Evolutionary conservation across 2,329 filamentous ascomycete species (phyloP).

Genomic region (Drechslera avenae): DNA sequence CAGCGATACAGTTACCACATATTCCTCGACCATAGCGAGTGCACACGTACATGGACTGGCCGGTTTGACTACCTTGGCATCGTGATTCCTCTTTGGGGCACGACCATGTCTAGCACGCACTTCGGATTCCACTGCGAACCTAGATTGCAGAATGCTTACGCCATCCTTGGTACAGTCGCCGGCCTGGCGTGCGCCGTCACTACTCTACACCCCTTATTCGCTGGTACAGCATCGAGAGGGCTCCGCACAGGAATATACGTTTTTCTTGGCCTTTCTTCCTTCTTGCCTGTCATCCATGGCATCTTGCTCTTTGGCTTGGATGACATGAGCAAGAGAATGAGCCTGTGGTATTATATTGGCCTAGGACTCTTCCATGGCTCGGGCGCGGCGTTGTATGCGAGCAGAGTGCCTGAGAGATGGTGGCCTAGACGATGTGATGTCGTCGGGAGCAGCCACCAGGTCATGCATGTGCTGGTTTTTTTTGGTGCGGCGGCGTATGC

Average conservation of each 20-base stretch:
- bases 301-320: constrained; percentile 37
- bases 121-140: constrained; percentile 53
- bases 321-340: constrained; percentile 45
- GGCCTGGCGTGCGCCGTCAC: constrained; percentile 44
- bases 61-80: constrained; percentile 92
- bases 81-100: constrained; percentile 70
- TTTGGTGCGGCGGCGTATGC: constrained; percentile 45
- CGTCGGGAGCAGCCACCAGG: constrained; percentile 55
- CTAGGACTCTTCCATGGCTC: constrained; percentile 49
- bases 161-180: constrained; percentile 34
- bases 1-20: constrained; percentile 68
- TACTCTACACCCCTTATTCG: constrained; percentile 41
- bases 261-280: constrained; percentile 50
- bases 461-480: constrained; percentile 57
- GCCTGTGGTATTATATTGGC: constrained; percentile 48
- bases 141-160: constrained; percentile 43
- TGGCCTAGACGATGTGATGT: constrained; percentile 53
- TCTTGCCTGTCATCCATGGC: constrained; percentile 51
- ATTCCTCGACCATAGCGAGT: constrained; percentile 77
- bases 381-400: constrained; percentile 32
- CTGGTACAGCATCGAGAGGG: constrained; percentile 36
- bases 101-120: constrained; percentile 77
- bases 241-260: constrained; percentile 51
- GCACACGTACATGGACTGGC: constrained; percentile 79
- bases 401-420: constrained; percentile 53